Evolutionary conservation across 768 basidiomycete genomes (phyloP), one percentile per base, ranked within the genome.

Genomic region (Lactifluus piperatus): DNA sequence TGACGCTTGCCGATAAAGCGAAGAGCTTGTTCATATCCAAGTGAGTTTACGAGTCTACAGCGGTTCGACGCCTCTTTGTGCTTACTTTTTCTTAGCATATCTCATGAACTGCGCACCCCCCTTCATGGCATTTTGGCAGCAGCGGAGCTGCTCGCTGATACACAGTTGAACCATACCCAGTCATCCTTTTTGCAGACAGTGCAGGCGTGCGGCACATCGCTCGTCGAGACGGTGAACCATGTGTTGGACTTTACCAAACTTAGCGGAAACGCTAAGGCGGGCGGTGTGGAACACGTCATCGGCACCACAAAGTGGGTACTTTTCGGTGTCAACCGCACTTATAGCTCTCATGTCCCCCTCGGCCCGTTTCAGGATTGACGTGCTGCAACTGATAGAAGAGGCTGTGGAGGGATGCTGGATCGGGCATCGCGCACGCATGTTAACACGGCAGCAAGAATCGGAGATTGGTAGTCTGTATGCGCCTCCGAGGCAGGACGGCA

Each of bases 201-300:
- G 1, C 89, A 94, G 70, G 93, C 91, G 6, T 97, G 94, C 68
- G 94, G 93, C 14, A 94, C 88, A n/a, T 92, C 91, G 1, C 79
- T 97, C 1, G 91, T 94, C 43, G 94, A 97, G 74, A 95, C 94
- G 0, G 93, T 97, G 50, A 97, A 97, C 68, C 94, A 97, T 65
- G 94, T 97, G 5, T 76, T 97, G 27, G 94, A 97, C 70, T 97
- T 94, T 68, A 95, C 93, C 30, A 97, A 97, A 68, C 78, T 95
- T 24, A 93, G 90, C 61, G 93, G 92, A 22, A 90, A 87, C 66
- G 77, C 83, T 47, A 90, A 89, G 68, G 78, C 83, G 2, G 89
- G 87, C 27, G 86, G 86, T 41, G 81, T 86, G 8, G 84, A 90
- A 68, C 88, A 86, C 62, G 81, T 84, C 44, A 90, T 92, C 61